phyloP scores from a whole-genome alignment of 2,329 filamentous ascomycete species.

The Graphilbum ipis-grandicollis region DNA sequence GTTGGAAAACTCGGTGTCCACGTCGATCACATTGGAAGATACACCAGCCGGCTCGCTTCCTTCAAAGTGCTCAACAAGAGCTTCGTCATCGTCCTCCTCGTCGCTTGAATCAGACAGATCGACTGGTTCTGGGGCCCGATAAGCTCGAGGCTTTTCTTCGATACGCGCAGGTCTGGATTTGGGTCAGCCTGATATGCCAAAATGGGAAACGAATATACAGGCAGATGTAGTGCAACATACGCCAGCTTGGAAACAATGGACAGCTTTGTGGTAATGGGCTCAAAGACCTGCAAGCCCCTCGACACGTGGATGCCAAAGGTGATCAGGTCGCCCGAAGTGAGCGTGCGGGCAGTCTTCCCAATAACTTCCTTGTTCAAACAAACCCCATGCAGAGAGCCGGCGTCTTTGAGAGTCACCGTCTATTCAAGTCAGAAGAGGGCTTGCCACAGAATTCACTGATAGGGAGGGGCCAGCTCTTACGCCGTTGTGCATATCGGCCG shows the following conservation, averaged over 20 bases:
- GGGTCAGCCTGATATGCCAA: slow-evolving; percentile 1
- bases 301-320: slow-evolving; percentile 23
- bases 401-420: slow-evolving; percentile 21
- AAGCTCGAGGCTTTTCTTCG: slow-evolving; percentile 7
- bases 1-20: background rate
- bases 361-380: slow-evolving; percentile 21
- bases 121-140: slow-evolving; percentile 12
- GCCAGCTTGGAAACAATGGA: slow-evolving; percentile 6
- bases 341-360: slow-evolving; percentile 5
- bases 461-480: slow-evolving; percentile 16
- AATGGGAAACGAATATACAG: too few species aligned
- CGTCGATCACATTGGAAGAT: background rate
- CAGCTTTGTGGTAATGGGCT: slow-evolving; percentile 13
- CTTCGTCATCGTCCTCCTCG: background rate
- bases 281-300: slow-evolving; percentile 15
- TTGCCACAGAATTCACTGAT: background rate
- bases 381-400: slow-evolving; percentile 35
- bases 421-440: slow-evolving; percentile 8
- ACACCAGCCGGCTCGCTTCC: background rate
- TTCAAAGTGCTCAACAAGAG: background rate
- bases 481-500: slow-evolving; percentile 23
- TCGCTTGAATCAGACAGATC: slow-evolving; percentile 5
- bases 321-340: slow-evolving; percentile 19
- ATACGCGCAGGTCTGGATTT: background rate
- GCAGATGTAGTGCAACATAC: slow-evolving; percentile 7